These are phyloP conservation scores for Coemansia guatemalensis DNA, from an alignment of 192 early-diverging fungal genomes.

Conservation along the genomic window DNA sequence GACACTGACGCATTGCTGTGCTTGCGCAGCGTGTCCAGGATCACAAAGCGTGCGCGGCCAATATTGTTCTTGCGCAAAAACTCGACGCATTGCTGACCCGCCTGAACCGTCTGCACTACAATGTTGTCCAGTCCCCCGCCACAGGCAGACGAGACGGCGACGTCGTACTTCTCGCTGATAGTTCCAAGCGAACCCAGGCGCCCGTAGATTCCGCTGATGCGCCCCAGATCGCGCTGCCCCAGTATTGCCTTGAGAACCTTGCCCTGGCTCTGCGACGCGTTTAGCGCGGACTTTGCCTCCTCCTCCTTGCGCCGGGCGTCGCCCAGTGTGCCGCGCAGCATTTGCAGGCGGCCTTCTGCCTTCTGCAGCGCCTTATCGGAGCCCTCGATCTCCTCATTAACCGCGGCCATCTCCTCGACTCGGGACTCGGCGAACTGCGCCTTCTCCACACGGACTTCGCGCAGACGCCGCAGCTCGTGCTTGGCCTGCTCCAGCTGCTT, in stretches of 20 bases:
- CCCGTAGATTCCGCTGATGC: constrained; percentile 76
- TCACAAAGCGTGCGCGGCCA: constrained; percentile 82
- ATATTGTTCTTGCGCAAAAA: constrained; percentile 80
- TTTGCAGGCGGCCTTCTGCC: constrained; percentile 36
- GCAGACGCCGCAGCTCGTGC: constrained; percentile 47
- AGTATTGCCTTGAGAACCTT: constrained; percentile 69
- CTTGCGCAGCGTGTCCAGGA: constrained; percentile 72
- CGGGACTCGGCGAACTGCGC: constrained; percentile 39
- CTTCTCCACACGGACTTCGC: constrained; percentile 47
- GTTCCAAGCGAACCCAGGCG: constrained; percentile 95
- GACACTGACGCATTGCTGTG: constrained; percentile 54
- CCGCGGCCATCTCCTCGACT: constrained; percentile 43
- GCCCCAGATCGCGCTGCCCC: constrained; percentile 67
- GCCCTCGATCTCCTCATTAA: constrained; percentile 57
- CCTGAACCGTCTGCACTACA: constrained; percentile 86
- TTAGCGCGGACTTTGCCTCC: constrained; percentile 64
- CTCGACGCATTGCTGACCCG: constrained; percentile 87
- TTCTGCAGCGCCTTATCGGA: constrained; percentile 49
- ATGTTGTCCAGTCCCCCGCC: constrained; percentile 75
- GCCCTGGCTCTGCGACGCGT: constrained; percentile 64
- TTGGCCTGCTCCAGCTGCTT: constrained; percentile 65
- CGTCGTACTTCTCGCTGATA: constrained; percentile 92
- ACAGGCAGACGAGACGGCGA: constrained; percentile 92
- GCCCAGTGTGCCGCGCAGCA: constrained; percentile 39
- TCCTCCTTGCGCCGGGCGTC: constrained; percentile 65